Conservation (phyloP, 2,329 filamentous ascomycete genomes). For the Thielaviopsis musarum region DNA sequence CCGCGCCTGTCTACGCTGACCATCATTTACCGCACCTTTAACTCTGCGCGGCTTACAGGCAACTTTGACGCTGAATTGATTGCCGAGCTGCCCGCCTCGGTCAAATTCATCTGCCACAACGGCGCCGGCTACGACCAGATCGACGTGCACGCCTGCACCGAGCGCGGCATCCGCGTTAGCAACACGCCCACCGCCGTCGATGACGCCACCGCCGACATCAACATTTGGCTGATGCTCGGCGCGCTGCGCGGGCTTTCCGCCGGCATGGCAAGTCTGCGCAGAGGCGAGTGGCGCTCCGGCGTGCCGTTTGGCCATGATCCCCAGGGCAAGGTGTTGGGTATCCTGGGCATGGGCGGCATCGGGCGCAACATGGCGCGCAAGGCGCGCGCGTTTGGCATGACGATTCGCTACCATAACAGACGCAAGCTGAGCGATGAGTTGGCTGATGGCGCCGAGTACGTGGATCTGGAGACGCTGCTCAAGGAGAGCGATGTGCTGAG, state of each 20-base stretch:
- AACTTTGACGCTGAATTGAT: constrained; percentile 55
- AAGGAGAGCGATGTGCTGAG: constrained; percentile 58
- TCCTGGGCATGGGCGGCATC: constrained; percentile 76
- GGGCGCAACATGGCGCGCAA: constrained; percentile 62
- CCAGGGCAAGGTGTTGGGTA: constrained; percentile 60
- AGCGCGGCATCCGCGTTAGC: constrained; percentile 50
- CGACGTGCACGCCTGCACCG: constrained; percentile 54
- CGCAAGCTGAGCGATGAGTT: constrained; percentile 37
- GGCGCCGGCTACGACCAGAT: constrained; percentile 78
- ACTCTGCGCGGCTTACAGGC: constrained; percentile 47
- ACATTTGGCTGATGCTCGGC: constrained; percentile 66
- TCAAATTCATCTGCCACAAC: constrained; percentile 44
- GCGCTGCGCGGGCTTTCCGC: constrained; percentile 58
- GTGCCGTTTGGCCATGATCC: constrained; percentile 57
- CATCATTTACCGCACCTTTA: constrained; percentile 56
- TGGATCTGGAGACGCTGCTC: constrained; percentile 58
- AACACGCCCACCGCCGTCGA: constrained; percentile 71
- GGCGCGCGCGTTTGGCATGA: constrained; percentile 61
- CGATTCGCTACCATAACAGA: constrained; percentile 58
- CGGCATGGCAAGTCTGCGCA: constrained; percentile 47
- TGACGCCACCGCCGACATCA: constrained; percentile 67
- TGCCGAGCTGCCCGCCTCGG: constrained; percentile 31
- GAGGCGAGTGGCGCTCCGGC: constrained; percentile 49
- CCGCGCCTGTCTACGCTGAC: constrained; percentile 49
- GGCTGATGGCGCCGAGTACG: constrained; percentile 44